phyloP scores from a whole-genome alignment of 208 protist genomes.

The Crithidia fasciculata region DNA sequence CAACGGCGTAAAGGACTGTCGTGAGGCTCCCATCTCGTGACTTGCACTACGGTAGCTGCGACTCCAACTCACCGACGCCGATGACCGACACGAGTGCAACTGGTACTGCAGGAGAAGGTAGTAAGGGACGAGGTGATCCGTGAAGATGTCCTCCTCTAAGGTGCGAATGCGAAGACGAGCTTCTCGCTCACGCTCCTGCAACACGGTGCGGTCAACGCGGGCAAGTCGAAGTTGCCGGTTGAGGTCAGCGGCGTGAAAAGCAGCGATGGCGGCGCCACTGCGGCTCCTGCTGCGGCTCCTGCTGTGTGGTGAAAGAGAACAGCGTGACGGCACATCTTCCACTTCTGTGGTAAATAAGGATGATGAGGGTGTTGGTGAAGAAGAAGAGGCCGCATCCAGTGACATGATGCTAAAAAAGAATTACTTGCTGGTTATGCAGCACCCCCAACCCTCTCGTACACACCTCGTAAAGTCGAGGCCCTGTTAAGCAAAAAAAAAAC shows the following conservation, averaged over 20 bases:
- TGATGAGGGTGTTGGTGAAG: neutral
- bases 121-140: neutral
- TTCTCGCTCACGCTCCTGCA: conserved; percentile 3
- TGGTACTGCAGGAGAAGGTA: neutral
- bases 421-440: no score
- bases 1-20: neutral
- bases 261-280: neutral
- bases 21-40: neutral
- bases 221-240: neutral
- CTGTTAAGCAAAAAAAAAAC: no score
- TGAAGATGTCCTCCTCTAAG: neutral
- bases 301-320: neutral
- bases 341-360: neutral
- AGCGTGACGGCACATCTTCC: neutral
- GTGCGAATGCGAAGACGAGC: neutral
- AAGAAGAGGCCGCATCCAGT: neutral
- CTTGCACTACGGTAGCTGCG: neutral
- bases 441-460: no score
- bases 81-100: neutral
- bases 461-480: no score
- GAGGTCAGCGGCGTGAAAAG: neutral
- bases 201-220: neutral
- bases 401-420: neutral
- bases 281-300: neutral
- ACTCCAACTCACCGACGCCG: neutral